These are phyloP conservation scores for Infundibulicybe gibba DNA, from an alignment of 768 basidiomycete species.

Conservation along the genomic window DNA sequence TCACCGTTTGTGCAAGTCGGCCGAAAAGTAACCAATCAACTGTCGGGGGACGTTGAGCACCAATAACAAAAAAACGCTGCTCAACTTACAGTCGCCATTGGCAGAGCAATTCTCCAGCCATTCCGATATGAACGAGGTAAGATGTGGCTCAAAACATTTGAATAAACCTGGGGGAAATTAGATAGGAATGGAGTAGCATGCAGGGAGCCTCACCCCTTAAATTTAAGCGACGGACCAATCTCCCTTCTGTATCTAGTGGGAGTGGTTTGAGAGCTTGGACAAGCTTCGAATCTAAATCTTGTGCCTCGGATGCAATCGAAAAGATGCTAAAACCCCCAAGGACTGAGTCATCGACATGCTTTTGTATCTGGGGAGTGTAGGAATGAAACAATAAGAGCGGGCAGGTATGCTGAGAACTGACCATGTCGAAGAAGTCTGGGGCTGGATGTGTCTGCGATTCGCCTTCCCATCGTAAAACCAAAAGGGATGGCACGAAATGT, in stretches of 20 bases:
- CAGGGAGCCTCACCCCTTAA: constrained; percentile 36
- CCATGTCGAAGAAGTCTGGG: constrained; percentile 60
- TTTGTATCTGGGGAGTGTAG: constrained; percentile 36
- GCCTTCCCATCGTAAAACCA: constrained; percentile 61
- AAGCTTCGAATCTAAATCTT: constrained; percentile 59
- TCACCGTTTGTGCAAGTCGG: neutral
- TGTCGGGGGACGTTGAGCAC: constrained; percentile 15
- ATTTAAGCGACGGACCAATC: constrained; percentile 42
- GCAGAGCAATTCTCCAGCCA: constrained; percentile 41
- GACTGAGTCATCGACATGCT: constrained; percentile 39
- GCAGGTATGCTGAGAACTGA: constrained; percentile 20
- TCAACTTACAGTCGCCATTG: constrained; percentile 44
- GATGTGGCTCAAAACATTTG: constrained; percentile 35
- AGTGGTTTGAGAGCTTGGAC: constrained; percentile 33
- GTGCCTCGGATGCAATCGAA: constrained; percentile 44
- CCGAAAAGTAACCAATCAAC: constrained; percentile 57
- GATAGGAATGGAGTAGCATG: neutral
- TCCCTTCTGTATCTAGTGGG: constrained; percentile 55
- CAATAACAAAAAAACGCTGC: neutral
- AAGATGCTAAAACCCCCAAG: constrained; percentile 41
- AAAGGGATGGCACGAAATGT: constrained; percentile 58
- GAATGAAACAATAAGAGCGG: constrained; percentile 1
- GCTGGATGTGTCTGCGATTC: constrained; percentile 29
- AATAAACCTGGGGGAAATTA: constrained; percentile 27
- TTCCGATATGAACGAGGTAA: constrained; percentile 36